A percentile compares a stretch with the other conserved stretches of the same genome.
phyloP scores from a whole-genome alignment of 371 early-diverging fungal species.

The Parasitella parasitica region DNA sequence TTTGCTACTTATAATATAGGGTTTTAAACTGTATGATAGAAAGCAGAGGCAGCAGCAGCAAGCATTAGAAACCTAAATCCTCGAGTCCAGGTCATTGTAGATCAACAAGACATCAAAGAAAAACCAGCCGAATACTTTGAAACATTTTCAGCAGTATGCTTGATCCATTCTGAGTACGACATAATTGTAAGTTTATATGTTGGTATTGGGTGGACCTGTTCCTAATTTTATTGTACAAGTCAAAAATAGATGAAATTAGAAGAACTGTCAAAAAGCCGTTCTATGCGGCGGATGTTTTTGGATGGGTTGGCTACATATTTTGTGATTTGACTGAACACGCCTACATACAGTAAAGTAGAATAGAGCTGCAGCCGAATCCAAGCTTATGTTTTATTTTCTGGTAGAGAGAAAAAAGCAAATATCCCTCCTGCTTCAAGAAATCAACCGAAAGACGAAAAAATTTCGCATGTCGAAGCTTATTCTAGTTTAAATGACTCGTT shows the following conservation, averaged over 20 bases:
- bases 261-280: conserved; percentile 55
- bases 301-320: conserved; percentile 83
- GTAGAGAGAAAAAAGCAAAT: conserved; percentile 18
- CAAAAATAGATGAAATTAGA: conserved; percentile 58
- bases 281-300: conserved; percentile 70
- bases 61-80: conserved; percentile 72
- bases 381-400: not conserved
- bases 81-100: conserved; percentile 63
- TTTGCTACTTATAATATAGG: too few species aligned
- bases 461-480: conserved; percentile 41
- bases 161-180: conserved; percentile 44
- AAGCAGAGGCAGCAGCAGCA: conserved; percentile 62
- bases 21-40: too few species aligned
- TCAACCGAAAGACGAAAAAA: conserved; percentile 42
- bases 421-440: conserved; percentile 24
- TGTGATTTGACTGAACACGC: conserved; percentile 73
- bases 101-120: conserved; percentile 43
- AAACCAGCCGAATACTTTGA: conserved; percentile 56
- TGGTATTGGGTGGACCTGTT: not conserved
- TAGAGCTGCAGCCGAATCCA: too few species aligned
- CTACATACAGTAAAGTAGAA: conserved; percentile 60
- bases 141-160: conserved; percentile 67
- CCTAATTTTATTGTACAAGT: conserved; percentile 28
- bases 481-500: conserved; percentile 41
- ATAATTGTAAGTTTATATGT: conserved; percentile 32